Evolutionary conservation across 306 rosid species (phyloP).

Genomic region (barrel medic (Medicago truncatula)): MtrunA17r5.0-ANR NC_053048.1:26157001-26157500

Average conservation of each 20-base stretch:
- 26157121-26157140: too few relatives aligned
- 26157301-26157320: neutral
- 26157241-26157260: neutral
- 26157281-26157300: neutral
- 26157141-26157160: neutral
- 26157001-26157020: neutral
- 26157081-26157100: too few relatives aligned
- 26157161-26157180: too few relatives aligned
- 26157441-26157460: too few relatives aligned
- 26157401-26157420: neutral
- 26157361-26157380: neutral
- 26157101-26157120: too few relatives aligned
- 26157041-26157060: neutral
- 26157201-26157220: neutral
- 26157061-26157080: neutral
- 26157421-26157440: too few relatives aligned
- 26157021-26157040: neutral
- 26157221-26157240: neutral
- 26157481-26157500: too few relatives aligned
- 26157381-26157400: neutral
- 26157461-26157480: too few relatives aligned
- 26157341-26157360: neutral
- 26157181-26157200: neutral
- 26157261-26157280: neutral
- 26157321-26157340: neutral